A percentile compares a stretch with the other conserved stretches of the same genome.
phyloP scores from a whole-genome alignment of 495 filamentous ascomycete species.

The Diplogelasinospora grovesii region DNA sequence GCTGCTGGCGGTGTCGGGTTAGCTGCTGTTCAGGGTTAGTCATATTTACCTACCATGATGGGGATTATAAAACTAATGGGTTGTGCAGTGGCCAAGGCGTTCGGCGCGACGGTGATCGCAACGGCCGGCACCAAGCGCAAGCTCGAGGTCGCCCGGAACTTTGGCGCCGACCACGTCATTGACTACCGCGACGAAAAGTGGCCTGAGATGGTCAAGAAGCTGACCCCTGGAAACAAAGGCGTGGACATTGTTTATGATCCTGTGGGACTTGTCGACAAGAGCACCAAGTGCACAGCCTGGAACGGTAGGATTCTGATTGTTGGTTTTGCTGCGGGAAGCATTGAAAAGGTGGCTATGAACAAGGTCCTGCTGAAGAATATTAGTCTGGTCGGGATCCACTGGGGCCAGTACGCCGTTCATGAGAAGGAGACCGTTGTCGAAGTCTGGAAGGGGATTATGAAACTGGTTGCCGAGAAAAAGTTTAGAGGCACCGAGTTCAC shows the following conservation, averaged over 20 bases:
- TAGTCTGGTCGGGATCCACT: constrained; percentile 80
- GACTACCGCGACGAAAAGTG: constrained; percentile 67
- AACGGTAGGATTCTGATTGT: constrained; percentile 82
- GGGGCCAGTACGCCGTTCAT: constrained; percentile 73
- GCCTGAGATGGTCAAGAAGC: constrained; percentile 69
- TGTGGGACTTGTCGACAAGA: constrained; percentile 76
- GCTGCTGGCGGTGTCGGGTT: constrained; percentile 89
- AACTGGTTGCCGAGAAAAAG: constrained; percentile 68
- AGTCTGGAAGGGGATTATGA: constrained; percentile 79
- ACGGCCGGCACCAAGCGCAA: constrained; percentile 76
- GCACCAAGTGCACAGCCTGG: constrained; percentile 84
- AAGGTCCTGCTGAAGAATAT: constrained; percentile 93
- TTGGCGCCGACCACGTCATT: constrained; percentile 77
- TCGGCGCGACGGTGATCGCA: constrained; percentile 83
- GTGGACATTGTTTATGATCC: constrained; percentile 91
- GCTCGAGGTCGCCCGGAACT: constrained; percentile 65
- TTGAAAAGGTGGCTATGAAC: constrained; percentile 90
- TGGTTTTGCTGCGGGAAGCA: constrained; percentile 81
- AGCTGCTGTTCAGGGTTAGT: constrained; percentile 70
- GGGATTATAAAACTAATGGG: constrained; percentile 1
- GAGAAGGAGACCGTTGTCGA: constrained; percentile 62
- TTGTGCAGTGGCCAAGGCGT: constrained; percentile 66
- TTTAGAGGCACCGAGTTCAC: constrained; percentile 76
- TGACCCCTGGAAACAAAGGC: constrained; percentile 64
- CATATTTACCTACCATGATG: neutral